A percentile compares a stretch with the other conserved stretches of the same genome.
These are phyloP conservation scores for Penicillium frequentans DNA, from an alignment of 2,329 filamentous ascomycete genomes.

Conservation along the genomic window DNA sequence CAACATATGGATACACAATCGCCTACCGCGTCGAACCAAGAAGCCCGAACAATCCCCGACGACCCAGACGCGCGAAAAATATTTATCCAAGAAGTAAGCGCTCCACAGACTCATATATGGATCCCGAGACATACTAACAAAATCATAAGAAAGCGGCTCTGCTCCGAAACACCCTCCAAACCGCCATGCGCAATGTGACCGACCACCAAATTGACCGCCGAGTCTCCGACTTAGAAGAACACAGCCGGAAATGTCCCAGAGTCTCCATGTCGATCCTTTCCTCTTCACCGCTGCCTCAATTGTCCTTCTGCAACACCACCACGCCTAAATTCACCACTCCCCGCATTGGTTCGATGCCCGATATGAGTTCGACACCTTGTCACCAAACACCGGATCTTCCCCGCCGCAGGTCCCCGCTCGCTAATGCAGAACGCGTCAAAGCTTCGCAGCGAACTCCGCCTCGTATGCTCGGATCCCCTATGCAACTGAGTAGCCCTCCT, in stretches of 20 bases:
- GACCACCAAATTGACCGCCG: constrained; percentile 41
- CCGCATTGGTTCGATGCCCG: constrained; percentile 14
- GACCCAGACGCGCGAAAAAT: constrained; percentile 38
- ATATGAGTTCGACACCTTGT: constrained; percentile 18
- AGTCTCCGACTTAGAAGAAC: constrained; percentile 42
- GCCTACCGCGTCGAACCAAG: constrained; percentile 9
- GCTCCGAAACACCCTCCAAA: constrained; percentile 39
- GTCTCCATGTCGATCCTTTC: constrained; percentile 25
- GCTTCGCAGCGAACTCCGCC: constrained; percentile 18
- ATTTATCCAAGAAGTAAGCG: constrained; percentile 43
- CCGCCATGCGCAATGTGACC: constrained; percentile 41
- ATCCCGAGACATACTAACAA: neutral
- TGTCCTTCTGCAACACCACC: constrained; percentile 17
- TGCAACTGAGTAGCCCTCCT: constrained; percentile 39
- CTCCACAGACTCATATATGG: neutral
- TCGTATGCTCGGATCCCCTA: constrained; percentile 27
- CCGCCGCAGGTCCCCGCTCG: constrained; percentile 13
- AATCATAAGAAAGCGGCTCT: constrained; percentile 40
- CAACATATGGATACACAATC: constrained; percentile 12
- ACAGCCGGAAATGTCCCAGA: constrained; percentile 37
- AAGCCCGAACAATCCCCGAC: constrained; percentile 27
- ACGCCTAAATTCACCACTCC: constrained; percentile 23
- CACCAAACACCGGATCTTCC: constrained; percentile 25
- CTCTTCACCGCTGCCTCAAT: constrained; percentile 12
- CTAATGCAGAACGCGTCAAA: constrained; percentile 13